A percentile compares a stretch with the other conserved stretches of the same genome.
phyloP scores from a whole-genome alignment of 345 rosid species.

The Sonneratia alba region DNA sequence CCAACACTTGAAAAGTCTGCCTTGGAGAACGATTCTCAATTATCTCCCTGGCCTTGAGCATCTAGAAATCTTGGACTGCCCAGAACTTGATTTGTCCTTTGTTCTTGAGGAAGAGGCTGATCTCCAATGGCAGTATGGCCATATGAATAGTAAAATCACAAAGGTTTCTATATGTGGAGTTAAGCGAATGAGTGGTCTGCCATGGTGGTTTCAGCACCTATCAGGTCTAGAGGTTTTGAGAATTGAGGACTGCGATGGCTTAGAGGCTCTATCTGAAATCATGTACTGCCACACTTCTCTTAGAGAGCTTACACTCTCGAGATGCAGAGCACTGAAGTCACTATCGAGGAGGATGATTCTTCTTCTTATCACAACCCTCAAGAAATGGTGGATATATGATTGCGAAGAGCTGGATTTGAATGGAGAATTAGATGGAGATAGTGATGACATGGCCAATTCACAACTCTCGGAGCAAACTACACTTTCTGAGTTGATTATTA shows the following conservation, averaged over 20 bases:
- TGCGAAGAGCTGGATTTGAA: neutral
- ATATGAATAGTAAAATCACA: no score
- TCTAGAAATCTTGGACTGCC: neutral
- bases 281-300: no score
- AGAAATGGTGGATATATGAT: neutral
- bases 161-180: neutral
- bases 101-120: neutral
- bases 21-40: neutral
- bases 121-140: no score
- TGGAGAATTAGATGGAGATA: neutral
- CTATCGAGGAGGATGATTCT: neutral
- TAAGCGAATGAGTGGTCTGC: neutral
- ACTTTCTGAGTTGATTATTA: no score
- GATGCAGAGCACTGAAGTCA: neutral
- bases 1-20: neutral
- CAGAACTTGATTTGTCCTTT: neutral
- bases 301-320: no score
- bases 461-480: no score
- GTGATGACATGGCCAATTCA: neutral
- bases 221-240: neutral
- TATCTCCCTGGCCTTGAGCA: neutral
- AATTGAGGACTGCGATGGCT: neutral
- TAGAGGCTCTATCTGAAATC: neutral
- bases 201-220: neutral
- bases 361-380: neutral